Base-by-base conservation (phyloP, 2,329 filamentous ascomycete species). In the Neopestalotiopsis sp. region DNA sequence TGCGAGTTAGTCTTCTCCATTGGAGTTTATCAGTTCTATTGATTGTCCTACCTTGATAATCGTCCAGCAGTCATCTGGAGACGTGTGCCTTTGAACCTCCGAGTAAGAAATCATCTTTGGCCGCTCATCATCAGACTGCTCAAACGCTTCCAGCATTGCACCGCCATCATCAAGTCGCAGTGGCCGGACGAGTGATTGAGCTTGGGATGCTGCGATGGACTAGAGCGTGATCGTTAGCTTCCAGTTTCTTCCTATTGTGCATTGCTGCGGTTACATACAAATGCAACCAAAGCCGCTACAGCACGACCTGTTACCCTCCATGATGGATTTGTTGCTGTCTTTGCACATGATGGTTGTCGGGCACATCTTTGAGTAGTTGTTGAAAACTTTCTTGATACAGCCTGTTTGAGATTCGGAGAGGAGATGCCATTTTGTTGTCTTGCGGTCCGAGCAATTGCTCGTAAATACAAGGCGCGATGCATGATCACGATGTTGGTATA, bases 21-120 rank as follows among this genome's bases (percentile, higher is more conserved):
- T 10, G 13, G 20, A 10, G 12, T n/a, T 10, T 6, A 20, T 24
- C 4, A 20, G 6, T n/a, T n/a, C 13, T 24, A 24, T 20, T 6
- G 4, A 38, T 20, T 34, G 4, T 62, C 40, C 4, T 49, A 64
- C 61, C 61, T 64, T 52, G 38, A 64, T 64, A 20, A 64, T 64
- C 7, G 45, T 30, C 61, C 61, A 64, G 61, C 61, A 64, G 20
- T 64, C 61, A 32, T 64, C 61, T 28, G 61, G 10, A 4, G 42
- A 45, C 40, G 30, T 64, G 61, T 64, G 61, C n/a, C 24, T 52
- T 49, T 64, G 61, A 14, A 64, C 61, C 30, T 64, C 61, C n/a
- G 30, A n/a, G 28, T 45, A 64, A 9, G 61, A 30, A 13, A 64
- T 49, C 24, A 64, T 38, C 20, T 20, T 9, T 0, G 59, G 59